Conservation (phyloP, 2,329 filamentous ascomycete genomes). For the Eurotiales sp. region DNA sequence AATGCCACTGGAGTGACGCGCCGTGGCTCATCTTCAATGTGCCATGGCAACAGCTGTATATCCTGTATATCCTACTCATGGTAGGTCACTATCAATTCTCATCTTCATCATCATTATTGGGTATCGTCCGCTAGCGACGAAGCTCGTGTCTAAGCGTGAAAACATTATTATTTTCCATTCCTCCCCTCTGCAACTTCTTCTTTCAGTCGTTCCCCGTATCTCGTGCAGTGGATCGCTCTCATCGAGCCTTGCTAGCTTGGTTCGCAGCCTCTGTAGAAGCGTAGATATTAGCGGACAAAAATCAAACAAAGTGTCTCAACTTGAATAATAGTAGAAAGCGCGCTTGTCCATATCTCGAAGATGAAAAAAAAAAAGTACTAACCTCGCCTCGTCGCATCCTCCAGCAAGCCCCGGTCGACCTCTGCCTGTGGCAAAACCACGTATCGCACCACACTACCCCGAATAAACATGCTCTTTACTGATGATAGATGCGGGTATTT, state of each 20-base stretch:
- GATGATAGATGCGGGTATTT: constrained; percentile 90
- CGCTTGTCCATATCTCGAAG: too few relatives aligned
- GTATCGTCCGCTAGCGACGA: not conserved
- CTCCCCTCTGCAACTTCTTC: not conserved
- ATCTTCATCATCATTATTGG: not conserved
- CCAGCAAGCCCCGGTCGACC: constrained; percentile 80
- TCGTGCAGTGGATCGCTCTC: constrained; percentile 2
- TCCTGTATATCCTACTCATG: too few relatives aligned
- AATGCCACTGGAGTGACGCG: too few relatives aligned
- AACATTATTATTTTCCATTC: not conserved
- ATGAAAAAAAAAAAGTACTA: too few relatives aligned
- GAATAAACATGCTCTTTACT: constrained; percentile 94
- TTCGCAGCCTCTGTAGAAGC: constrained; percentile 45
- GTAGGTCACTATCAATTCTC: not conserved
- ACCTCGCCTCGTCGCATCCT: constrained; percentile 89
- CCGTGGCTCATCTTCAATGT: too few relatives aligned
- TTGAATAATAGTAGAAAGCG: too few relatives aligned
- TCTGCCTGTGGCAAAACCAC: constrained; percentile 79
- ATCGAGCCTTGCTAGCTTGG: constrained; percentile 48
- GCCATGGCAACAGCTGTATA: too few relatives aligned
- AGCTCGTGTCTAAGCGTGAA: not conserved
- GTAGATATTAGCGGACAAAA: too few relatives aligned
- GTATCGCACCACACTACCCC: constrained; percentile 88
- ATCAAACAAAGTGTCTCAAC: too few relatives aligned
- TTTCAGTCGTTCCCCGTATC: not conserved